A percentile compares a stretch with the other conserved stretches of the same genome.
These are phyloP conservation scores for Penicillium flavigenum DNA, from an alignment of 495 filamentous ascomycete genomes.

Conservation along the genomic window DNA sequence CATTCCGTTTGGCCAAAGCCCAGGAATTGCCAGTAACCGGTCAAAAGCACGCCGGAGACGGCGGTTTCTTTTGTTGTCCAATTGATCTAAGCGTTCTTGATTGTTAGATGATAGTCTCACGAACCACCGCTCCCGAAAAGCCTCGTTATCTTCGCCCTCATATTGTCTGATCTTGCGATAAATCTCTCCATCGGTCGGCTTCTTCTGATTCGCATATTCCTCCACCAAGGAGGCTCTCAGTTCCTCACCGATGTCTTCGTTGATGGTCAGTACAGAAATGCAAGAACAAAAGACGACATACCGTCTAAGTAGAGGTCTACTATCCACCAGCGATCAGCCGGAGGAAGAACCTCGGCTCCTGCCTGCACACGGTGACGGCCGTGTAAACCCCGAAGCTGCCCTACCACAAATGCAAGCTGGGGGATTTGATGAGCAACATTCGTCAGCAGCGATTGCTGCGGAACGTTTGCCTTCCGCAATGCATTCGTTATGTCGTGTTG, in stretches of 20 bases:
- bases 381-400: too few species aligned
- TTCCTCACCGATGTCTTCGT: neutral
- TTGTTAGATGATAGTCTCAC: neutral
- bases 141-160: neutral
- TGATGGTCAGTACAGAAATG: too few species aligned
- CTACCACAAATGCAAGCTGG: too few species aligned
- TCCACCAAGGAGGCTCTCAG: constrained; percentile 2
- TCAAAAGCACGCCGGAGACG: constrained; percentile 22
- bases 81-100: constrained; percentile 15
- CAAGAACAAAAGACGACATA: too few species aligned
- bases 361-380: too few species aligned
- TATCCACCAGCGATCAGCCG: too few species aligned
- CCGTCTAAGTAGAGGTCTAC: too few species aligned
- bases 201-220: constrained; percentile 4
- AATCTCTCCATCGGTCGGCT: too few species aligned
- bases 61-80: constrained; percentile 16
- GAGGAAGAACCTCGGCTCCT: too few species aligned
- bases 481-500: constrained; percentile 10
- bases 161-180: constrained; percentile 12
- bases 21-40: constrained; percentile 22
- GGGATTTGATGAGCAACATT: constrained; percentile 4
- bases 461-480: constrained; percentile 8
- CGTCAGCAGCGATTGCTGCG: constrained; percentile 6
- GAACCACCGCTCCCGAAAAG: constrained; percentile 8
- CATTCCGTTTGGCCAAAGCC: constrained; percentile 24